Base-by-base conservation (phyloP, 345 rosid species). In the Cardamine chenopodiifolia region DNA sequence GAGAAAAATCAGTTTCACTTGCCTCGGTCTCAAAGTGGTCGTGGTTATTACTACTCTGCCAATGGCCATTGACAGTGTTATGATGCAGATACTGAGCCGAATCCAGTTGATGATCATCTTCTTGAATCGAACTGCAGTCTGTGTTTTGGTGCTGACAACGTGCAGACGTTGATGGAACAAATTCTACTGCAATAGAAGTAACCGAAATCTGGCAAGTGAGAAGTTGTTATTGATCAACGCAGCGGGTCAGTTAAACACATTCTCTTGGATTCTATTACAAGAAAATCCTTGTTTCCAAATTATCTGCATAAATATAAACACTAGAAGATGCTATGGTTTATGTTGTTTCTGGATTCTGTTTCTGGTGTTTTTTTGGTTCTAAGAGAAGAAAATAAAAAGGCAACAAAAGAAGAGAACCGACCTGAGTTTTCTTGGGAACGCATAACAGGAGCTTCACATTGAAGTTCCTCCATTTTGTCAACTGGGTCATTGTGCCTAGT, bases 401-500 rank as follows among this genome's bases (percentile, higher is more conserved):
- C 26, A 66, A 25, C 61, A 57, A 13, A 34, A 78, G 12, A 70
- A 53, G 45, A 74, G 59, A 19, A 12, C 40, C 29, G 57, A 87
- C 95, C 88, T 83, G 77, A 80, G 70, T 82, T 76, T 77, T 77
- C 88, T 68, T 73, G 80, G 75, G 75, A 55, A 28, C n/a, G 70
- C 62, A 54, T 39, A 19, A 42, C 50, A 56, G 76, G 75, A 75
- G 67, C 83, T 42, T 74, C 72, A 28, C 57, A 48, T 65, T 44
- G 79, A 76, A 79, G 65, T 73, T 81, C 85, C 61, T 71, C 84
- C 65, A 45, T 49, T 68, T 74, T 77, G 23, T 77, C 82, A 58
- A 72, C 72, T 34, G 57, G 42, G 57, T 54, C 79, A 70, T 79
- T 79, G 64, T 44, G 45, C 79, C 86, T 82, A 76, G 49, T 62